These are phyloP conservation scores for Dichotomopilus funicola DNA, from an alignment of 2,329 filamentous ascomycete species.

Conservation along the genomic window DNA sequence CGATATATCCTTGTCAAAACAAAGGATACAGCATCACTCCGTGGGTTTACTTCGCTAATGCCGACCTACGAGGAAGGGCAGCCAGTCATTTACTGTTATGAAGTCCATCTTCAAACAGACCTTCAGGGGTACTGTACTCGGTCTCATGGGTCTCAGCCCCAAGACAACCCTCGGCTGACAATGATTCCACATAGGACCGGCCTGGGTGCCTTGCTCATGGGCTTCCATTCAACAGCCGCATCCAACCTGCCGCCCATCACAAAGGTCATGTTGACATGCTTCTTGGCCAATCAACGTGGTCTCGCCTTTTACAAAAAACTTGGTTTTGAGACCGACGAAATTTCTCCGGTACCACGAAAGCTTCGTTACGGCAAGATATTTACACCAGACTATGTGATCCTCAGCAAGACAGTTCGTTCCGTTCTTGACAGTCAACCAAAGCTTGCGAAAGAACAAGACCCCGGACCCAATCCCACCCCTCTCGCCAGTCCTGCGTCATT, in stretches of 20 bases:
- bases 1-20: constrained; percentile 59
- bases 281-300: constrained; percentile 52
- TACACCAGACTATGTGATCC: constrained; percentile 52
- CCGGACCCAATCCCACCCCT: no score
- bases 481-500: no score
- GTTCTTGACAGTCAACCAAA: not conserved
- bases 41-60: constrained; percentile 62
- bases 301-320: constrained; percentile 54
- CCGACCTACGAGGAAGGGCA: constrained; percentile 61
- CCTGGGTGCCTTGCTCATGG: constrained; percentile 55
- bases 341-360: constrained; percentile 46
- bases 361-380: constrained; percentile 49
- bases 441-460: not conserved
- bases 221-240: constrained; percentile 47
- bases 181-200: constrained; percentile 43
- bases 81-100: constrained; percentile 70
- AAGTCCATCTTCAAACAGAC: constrained; percentile 59
- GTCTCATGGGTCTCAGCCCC: not conserved
- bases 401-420: constrained; percentile 40
- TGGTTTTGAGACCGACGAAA: constrained; percentile 51
- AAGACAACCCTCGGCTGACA: constrained; percentile 1
- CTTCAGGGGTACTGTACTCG: constrained; percentile 44
- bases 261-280: constrained; percentile 72
- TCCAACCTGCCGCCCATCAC: constrained; percentile 45
- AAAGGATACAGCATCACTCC: constrained; percentile 27